Conservation (phyloP, 2,329 filamentous ascomycete genomes). For the Fusarium newnesense region DNA sequence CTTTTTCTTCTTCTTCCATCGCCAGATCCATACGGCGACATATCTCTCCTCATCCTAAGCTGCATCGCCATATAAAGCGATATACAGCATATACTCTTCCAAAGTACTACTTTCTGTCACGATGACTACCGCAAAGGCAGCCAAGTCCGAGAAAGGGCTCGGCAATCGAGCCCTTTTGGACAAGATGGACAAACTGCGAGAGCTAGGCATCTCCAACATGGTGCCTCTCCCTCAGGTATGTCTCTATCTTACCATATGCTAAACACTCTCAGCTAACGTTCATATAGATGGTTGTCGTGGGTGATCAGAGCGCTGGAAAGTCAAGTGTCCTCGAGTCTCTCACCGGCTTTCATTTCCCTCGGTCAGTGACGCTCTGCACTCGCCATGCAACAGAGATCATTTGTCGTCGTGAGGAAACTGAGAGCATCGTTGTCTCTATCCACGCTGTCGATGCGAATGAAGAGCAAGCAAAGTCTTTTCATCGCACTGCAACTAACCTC, state of each 20-base stretch:
- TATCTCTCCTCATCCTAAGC: background rate
- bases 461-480: conserved; percentile 42
- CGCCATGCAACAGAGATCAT: conserved; percentile 61
- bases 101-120: background rate
- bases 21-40: background rate
- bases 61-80: background rate
- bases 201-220: conserved; percentile 51
- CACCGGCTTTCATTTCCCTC: conserved; percentile 60
- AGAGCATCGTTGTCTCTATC: conserved; percentile 56
- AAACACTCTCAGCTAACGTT: background rate
- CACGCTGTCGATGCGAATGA: conserved; percentile 30
- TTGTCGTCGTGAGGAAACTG: conserved; percentile 50
- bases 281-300: conserved; percentile 80
- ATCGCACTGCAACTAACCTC: conserved; percentile 38
- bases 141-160: conserved; percentile 21
- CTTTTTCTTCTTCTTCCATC: background rate
- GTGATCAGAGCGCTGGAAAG: conserved; percentile 88
- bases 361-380: conserved; percentile 57
- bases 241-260: fast-evolving
- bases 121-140: conserved; percentile 16
- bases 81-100: background rate
- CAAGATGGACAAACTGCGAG: conserved; percentile 56
- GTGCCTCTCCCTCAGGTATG: conserved; percentile 65
- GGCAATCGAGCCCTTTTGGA: conserved; percentile 42
- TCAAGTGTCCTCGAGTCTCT: conserved; percentile 81